Evolutionary conservation across 306 rosid genomes (phyloP).

Genomic region (Corylus avellana): DNA sequence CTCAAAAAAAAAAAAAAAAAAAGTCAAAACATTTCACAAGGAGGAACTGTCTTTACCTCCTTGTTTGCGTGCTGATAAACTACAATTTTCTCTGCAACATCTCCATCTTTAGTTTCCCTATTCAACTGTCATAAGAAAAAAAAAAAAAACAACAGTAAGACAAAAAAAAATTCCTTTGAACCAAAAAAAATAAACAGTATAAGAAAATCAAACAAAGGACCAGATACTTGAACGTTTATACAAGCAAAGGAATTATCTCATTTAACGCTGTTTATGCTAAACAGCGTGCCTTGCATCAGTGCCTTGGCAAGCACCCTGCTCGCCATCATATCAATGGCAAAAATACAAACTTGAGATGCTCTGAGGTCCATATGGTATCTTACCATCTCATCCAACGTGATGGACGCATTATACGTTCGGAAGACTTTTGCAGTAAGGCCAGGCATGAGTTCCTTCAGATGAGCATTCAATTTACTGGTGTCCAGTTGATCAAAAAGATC

Average conservation of each 20-base stretch:
- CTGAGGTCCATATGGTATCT: conserved; percentile 13
- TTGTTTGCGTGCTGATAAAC: conserved; percentile 88
- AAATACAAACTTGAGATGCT: conserved; percentile 15
- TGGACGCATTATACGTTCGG: conserved; percentile 94
- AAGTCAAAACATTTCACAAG: neutral
- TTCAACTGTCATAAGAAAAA: conserved; percentile 55
- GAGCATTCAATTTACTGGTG: conserved; percentile 87
- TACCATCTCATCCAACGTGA: conserved; percentile 91
- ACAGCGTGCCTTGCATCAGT: neutral
- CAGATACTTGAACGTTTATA: neutral
- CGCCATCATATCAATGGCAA: neutral
- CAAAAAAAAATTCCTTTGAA: neutral
- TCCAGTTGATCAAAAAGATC: conserved; percentile 89
- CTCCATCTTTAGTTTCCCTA: conserved; percentile 72
- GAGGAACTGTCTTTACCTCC: conserved; percentile 53
- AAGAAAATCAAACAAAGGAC: neutral
- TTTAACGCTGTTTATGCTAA: neutral
- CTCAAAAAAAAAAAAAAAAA: neutral
- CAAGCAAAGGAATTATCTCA: neutral
- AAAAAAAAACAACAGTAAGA: neutral
- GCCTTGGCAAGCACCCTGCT: neutral
- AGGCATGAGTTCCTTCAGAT: conserved; percentile 95
- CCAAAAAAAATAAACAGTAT: neutral
- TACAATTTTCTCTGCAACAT: conserved; percentile 68
- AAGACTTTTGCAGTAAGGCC: conserved; percentile 98